Evolutionary conservation across 2,329 filamentous ascomycete species (phyloP), one percentile per base, ranked within the genome.

Genomic region (Zymoseptoria ardabiliae): DNA sequence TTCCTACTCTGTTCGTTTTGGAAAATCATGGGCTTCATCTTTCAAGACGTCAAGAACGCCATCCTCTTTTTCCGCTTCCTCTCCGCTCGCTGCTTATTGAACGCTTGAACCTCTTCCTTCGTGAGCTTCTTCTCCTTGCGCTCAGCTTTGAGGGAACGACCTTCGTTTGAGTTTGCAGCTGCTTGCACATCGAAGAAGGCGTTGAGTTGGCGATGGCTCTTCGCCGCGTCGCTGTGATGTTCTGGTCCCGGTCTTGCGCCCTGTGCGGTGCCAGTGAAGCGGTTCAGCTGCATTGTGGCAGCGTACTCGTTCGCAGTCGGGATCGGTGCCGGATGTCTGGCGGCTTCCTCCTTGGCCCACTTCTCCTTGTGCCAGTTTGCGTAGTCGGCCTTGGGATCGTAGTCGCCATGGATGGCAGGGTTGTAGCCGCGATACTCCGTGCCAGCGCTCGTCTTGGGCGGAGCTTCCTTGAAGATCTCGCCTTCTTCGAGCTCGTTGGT

Each of bases 301-400:
- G 80, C 79, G 71, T 93, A 93, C 63, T 50, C 68, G 58, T 48
- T 62, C 2, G 50, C 64, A 35, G 66, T 64, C 21, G 78, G 69
- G 8, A 78, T 72, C 64, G 82, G 68, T 54, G 63, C 63, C 0
- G 72, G 68, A 17, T 45, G 11, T 45, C 35, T 13, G 6, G 74
- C 65, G 10, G 73, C 72, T 53, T 69, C 66, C 6, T 74, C 74
- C 49, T 75, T 64, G 1, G 70, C 69, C 10, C 71, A 66, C 53
- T 66, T 74, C 59, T 64, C 56, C 35, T 70, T 58, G 57, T 73
- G 71, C 41, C 60, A 72, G 51, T 70, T 79, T 10, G 94, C 93
- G 73, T 99, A 99, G 78, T 91, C 89, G n/a, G 94, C 93, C 61
- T 87, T 94, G 3, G 92, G 91, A 70, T 99, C 94, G 78, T 97